Evolutionary conservation across 345 rosid species (phyloP).

Genomic region (Eucalyptus camaldulensis): DNA sequence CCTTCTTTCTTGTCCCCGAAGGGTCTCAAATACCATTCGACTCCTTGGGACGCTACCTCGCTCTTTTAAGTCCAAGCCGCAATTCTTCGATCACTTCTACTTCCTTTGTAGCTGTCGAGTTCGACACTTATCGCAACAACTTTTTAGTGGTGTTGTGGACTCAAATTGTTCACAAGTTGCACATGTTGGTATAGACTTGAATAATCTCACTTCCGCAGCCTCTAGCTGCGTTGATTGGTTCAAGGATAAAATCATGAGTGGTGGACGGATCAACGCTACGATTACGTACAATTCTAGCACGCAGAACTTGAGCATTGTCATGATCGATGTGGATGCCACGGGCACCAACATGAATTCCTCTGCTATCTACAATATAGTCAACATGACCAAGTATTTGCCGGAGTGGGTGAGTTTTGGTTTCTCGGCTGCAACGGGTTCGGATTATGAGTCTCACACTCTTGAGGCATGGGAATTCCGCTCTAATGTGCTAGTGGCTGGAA

Average conservation of each 20-base stretch:
- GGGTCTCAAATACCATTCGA: neutral
- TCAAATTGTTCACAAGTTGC: neutral
- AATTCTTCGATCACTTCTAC: neutral
- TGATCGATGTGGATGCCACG: neutral
- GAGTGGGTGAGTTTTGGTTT: slow-evolving; percentile 13
- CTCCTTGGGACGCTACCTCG: neutral
- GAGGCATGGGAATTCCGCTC: slow-evolving; percentile 4
- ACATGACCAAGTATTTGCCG: neutral
- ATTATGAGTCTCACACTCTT: neutral
- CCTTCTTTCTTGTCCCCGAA: slow-evolving; percentile 2
- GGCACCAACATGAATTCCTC: neutral
- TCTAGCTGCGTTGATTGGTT: neutral
- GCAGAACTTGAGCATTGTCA: neutral
- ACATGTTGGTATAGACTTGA: slow-evolving; percentile 5
- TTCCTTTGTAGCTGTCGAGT: slow-evolving; percentile 3
- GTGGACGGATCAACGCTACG: neutral
- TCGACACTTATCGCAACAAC: neutral
- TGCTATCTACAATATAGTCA: neutral
- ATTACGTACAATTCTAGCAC: neutral
- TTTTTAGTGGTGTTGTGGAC: neutral
- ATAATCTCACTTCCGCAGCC: neutral
- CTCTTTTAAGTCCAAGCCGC: neutral
- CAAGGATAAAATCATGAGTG: neutral
- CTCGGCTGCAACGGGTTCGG: neutral
- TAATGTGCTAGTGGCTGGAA: neutral